Conservation (phyloP, 441 rosid genomes). For the Sinapis alba region DNA sequence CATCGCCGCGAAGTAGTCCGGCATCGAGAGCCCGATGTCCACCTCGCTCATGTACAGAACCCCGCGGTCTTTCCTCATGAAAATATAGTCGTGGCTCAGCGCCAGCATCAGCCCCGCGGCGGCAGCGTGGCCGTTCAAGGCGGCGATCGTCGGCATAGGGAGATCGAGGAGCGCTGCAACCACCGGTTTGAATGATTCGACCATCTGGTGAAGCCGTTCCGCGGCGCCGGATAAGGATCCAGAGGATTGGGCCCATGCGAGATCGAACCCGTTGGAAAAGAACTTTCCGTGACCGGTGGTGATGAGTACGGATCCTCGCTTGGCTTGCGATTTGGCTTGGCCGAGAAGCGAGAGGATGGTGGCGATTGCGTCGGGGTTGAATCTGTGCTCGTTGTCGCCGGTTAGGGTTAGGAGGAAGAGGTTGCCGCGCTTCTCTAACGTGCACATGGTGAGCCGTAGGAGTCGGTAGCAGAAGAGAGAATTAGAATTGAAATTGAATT, state of each 20-base stretch:
- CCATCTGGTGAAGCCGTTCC: slow-evolving; percentile 52
- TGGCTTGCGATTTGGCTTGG: slow-evolving; percentile 55
- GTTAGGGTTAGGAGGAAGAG: slow-evolving; percentile 66
- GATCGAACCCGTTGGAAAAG: slow-evolving; percentile 93
- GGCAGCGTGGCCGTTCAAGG: slow-evolving; percentile 67
- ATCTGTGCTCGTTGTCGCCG: slow-evolving; percentile 66
- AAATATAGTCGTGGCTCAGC: slow-evolving; percentile 57
- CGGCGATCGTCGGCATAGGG: slow-evolving; percentile 71
- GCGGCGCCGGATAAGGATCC: slow-evolving; percentile 36
- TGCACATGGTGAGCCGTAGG: slow-evolving; percentile 51
- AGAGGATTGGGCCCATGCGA: slow-evolving; percentile 63
- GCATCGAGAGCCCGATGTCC: slow-evolving; percentile 56
- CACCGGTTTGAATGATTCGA: slow-evolving; percentile 45
- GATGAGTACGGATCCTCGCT: slow-evolving; percentile 68
- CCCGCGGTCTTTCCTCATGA: slow-evolving; percentile 60
- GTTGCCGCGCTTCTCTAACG: slow-evolving; percentile 59
- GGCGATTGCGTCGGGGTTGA: slow-evolving; percentile 52
- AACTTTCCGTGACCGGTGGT: slow-evolving; percentile 71
- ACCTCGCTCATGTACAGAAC: slow-evolving; percentile 74
- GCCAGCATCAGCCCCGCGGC: slow-evolving; percentile 68
- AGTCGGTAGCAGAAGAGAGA: not conserved
- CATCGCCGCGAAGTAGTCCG: slow-evolving; percentile 54
- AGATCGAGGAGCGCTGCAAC: slow-evolving; percentile 52
- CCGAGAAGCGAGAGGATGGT: slow-evolving; percentile 54
- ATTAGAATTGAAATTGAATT: not conserved